Base-by-base conservation (phyloP, 106 monocot species). In the Amphibolis antarctica region DNA sequence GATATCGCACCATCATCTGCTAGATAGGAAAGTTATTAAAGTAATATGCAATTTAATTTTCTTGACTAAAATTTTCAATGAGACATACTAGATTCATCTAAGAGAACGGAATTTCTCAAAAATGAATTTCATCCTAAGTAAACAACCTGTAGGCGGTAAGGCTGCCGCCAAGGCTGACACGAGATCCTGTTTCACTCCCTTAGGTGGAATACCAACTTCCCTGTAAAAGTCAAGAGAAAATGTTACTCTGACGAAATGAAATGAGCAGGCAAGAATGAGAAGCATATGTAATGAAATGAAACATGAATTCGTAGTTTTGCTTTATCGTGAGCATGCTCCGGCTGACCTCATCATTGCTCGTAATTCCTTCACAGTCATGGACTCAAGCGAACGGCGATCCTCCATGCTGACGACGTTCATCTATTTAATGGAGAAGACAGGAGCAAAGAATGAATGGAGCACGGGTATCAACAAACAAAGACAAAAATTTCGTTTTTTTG, bases 351-450 rank as follows among this genome's bases (percentile, higher is more conserved):
- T 67, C 42, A 93, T 29, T 70, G 22, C 70, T 48, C 77, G 72
- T 29, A 93, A 82, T 66, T 93, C 88, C 61, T 76, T 85, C 15
- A 88, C 80, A 10, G 82, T 82, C 82, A 93, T 71, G 15, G 73
- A 68, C 24, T 85, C 76, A 70, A 93, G 76, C 55, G 48, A 42
- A 52, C 28, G 25, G 23, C 57, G 12, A 12, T 17, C 15, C 57
- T 28, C 36, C 36, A 6, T 28, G 13, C 28, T 57, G 14, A 14
- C 15, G 6, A 28, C 57, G 28, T 57, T 4, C 25, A 5, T 14
- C 36, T 36, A 36, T 36, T 2, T 36, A 2, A 36, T 36, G 4
- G 36, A 36, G 36, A 36, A 36, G 36, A 7, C 36, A 36, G 7
- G 7, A 36, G 36, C 4, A 36, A 36, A 4, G 36, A 36, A 36